These are phyloP conservation scores for Suillus fuscotomentosus DNA, from an alignment of 768 basidiomycete genomes.

Conservation along the genomic window DNA sequence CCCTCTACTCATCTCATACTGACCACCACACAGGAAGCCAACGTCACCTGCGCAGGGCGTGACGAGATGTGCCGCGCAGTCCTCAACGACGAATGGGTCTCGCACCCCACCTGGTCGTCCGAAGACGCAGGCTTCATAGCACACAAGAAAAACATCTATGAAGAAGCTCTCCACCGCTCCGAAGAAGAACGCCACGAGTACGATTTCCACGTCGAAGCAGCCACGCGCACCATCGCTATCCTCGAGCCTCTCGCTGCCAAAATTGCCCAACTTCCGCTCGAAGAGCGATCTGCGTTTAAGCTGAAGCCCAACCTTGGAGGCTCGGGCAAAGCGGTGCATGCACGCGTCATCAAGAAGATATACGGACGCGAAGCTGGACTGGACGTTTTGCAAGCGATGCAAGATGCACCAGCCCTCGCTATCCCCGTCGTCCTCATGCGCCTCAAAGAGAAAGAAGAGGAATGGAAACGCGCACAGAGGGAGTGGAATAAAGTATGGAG, in stretches of 20 bases:
- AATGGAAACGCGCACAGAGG: conserved; percentile 95
- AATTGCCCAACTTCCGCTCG: conserved; percentile 71
- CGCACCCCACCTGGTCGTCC: conserved; percentile 92
- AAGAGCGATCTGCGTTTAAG: conserved; percentile 81
- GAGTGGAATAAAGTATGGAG: conserved; percentile 99
- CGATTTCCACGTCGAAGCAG: conserved; percentile 97
- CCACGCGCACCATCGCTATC: conserved; percentile 84
- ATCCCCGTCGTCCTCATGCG: conserved; percentile 88
- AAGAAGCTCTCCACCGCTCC: conserved; percentile 92
- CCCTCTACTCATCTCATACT: conserved; percentile 2
- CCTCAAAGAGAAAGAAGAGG: conserved; percentile 94
- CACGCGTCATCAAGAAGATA: conserved; percentile 94
- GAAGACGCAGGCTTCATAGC: conserved; percentile 92
- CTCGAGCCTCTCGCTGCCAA: conserved; percentile 92
- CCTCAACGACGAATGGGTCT: conserved; percentile 97
- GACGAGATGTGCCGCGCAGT: conserved; percentile 97
- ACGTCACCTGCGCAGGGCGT: conserved; percentile 88
- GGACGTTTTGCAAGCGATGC: conserved; percentile 84
- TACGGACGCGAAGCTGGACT: conserved; percentile 85
- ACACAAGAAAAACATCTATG: conserved; percentile 93
- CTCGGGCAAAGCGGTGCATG: conserved; percentile 82
- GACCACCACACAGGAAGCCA: conserved; percentile 61
- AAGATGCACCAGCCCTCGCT: conserved; percentile 86
- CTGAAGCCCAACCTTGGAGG: conserved; percentile 88
- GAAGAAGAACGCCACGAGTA: conserved; percentile 99